Evolutionary conservation across 2,329 filamentous ascomycete species (phyloP).

Genomic region (Scortechinia acanthostroma): DNA sequence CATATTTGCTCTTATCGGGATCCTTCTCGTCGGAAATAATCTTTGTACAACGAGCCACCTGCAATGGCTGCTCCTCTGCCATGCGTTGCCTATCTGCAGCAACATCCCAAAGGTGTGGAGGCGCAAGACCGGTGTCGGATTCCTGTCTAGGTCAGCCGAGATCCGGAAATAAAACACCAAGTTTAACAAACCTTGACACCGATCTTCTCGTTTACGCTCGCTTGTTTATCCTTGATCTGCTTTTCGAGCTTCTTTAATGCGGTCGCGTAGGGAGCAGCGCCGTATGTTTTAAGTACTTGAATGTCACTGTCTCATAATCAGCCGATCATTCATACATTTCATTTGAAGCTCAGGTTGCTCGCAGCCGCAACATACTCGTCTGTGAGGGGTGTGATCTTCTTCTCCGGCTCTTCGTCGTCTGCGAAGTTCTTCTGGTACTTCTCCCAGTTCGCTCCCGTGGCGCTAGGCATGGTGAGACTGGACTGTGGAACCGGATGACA

Average conservation of each 20-base stretch:
- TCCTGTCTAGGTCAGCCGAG: conserved; percentile 46
- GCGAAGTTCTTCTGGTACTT: conserved; percentile 97
- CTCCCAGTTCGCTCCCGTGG: conserved; percentile 91
- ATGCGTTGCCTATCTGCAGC: conserved; percentile 96
- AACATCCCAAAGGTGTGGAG: conserved; percentile 97
- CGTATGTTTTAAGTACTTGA: conserved; percentile 97
- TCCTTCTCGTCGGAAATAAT: conserved; percentile 97
- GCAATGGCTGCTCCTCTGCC: conserved; percentile 94
- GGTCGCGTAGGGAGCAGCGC: conserved; percentile 87
- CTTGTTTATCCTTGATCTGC: conserved; percentile 98
- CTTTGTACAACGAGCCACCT: conserved; percentile 97
- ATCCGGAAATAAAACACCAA: not conserved
- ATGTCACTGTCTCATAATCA: conserved; percentile 71
- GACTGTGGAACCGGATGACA: conserved; percentile 1
- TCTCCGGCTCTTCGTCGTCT: conserved; percentile 95
- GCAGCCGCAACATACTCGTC: conserved; percentile 72
- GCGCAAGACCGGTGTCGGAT: conserved; percentile 95
- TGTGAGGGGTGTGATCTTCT: conserved; percentile 95
- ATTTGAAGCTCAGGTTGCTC: no score
- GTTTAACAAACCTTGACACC: conserved; percentile 59
- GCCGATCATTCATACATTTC: conserved; percentile 3
- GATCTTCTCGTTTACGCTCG: conserved; percentile 98
- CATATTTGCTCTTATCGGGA: conserved; percentile 97
- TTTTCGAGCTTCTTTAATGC: conserved; percentile 96
- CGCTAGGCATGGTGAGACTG: conserved; percentile 70